Evolutionary conservation across 2,329 filamentous ascomycete species (phyloP), one percentile per base, ranked within the genome.

Genomic region (Elsinoe ampelina): DNA sequence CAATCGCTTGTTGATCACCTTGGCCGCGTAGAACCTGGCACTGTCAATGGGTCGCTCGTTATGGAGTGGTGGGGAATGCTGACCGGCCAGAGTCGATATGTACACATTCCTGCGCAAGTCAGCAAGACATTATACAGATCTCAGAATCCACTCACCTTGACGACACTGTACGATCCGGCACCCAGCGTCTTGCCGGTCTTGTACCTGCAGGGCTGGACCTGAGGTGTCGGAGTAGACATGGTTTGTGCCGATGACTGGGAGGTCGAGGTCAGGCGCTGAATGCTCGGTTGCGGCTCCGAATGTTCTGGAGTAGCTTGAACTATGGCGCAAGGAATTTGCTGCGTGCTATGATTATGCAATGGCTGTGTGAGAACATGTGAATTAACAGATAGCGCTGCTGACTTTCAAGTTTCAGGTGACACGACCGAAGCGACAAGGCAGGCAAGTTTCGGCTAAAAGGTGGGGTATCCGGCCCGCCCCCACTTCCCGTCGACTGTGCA

Each of bases 181-280:
- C 93, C 93, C 57, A 98, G 77, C 20, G 93, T 97, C 80, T 98
- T 98, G 62, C 93, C 93, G 5, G 95, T 95, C 77, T 97, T 98
- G 80, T 98, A 98, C 64, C 91, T 84, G 72, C 92, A 98, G 66
- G 93, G 91, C 74, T 97, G 91, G 61, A 97, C 83, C 71, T 90
- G 85, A 20, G 68, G 63, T 61, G 67, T 65, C 54, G 62, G 61
- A 2, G 30, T 34, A 11, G 54, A 34, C 54, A 56, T 56, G 30
- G 12, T 42, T 39, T n/a, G 2, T 26, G 17, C 7, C 32, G 30
- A 8, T 13, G 38, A 3, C 2, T 15, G 17, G 13, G 20, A 17
- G 17, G 50, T 22, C 10, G 17, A 12, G 41, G 41, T 45, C 41
- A 45, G 41, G 19, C 26, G 45, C 12, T 13, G 30, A 20, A 3